Percentiles rank a stretch among this genome's conserved stretches.
Conservation (phyloP, 73 alveolate genomes). For the Diophrys sp. region DNA sequence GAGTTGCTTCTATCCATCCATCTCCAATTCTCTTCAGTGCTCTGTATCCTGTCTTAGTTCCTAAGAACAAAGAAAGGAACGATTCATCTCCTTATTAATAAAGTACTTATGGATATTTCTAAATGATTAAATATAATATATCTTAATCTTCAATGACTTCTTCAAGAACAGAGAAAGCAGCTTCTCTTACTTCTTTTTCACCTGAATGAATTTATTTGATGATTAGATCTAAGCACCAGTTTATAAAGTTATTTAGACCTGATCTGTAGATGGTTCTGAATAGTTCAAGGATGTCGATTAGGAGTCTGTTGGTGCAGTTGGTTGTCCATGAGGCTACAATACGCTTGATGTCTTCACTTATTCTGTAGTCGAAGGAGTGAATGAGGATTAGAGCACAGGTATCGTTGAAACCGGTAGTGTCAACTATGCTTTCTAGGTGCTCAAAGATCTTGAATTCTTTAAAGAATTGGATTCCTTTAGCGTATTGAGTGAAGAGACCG, state of each 20-base stretch:
- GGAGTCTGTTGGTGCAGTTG: conserved; percentile 37
- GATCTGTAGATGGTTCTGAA: conserved; percentile 62
- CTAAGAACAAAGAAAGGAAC: conserved; percentile 24
- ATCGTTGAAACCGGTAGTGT: conserved; percentile 51
- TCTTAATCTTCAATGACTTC: conserved; percentile 42
- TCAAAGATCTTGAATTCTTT: conserved; percentile 46
- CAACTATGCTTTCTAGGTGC: conserved; percentile 34
- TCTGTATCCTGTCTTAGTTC: conserved; percentile 20
- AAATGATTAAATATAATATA: conserved; percentile 3
- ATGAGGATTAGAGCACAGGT: conserved; percentile 39
- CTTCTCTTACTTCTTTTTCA: conserved; percentile 27
- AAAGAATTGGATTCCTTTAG: conserved; percentile 40
- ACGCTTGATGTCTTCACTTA: conserved; percentile 23
- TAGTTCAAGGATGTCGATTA: conserved; percentile 48
- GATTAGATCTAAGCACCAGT: conserved; percentile 54
- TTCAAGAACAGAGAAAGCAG: conserved; percentile 50
- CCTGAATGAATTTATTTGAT: conserved; percentile 17
- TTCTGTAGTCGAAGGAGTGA: conserved; percentile 58
- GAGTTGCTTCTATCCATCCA: conserved; percentile 39
- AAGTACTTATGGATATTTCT: conserved; percentile 10
- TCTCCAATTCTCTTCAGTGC: conserved; percentile 21
- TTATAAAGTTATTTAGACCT: conserved; percentile 45
- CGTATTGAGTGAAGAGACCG: conserved; percentile 51
- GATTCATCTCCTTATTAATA: conserved; percentile 1
- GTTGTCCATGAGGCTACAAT: conserved; percentile 41